Conservation (phyloP, 495 filamentous ascomycete species). For the Glonium stellatum region DNA sequence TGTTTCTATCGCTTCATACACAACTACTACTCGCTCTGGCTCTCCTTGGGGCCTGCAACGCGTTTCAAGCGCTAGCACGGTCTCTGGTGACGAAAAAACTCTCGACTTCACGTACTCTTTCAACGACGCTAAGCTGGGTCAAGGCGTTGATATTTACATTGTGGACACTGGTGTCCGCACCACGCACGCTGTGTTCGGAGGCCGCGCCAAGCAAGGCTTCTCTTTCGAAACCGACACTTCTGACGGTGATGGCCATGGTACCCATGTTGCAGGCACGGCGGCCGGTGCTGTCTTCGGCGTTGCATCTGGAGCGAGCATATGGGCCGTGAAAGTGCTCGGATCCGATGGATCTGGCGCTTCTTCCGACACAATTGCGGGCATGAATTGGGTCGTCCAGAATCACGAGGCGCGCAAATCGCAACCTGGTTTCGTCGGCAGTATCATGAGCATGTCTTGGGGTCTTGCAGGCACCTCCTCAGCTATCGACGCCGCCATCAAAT, state of each 20-base stretch:
- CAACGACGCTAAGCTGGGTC: conserved; percentile 33
- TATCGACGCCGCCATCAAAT: conserved; percentile 33
- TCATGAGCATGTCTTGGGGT: conserved; percentile 42
- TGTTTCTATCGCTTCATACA: conserved; percentile 13
- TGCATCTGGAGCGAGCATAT: conserved; percentile 37
- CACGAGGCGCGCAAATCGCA: conserved; percentile 33
- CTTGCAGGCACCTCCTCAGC: conserved; percentile 18
- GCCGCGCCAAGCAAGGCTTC: conserved; percentile 39
- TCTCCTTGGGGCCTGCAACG: conserved; percentile 48
- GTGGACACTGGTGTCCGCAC: conserved; percentile 46
- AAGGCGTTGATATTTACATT: conserved; percentile 47
- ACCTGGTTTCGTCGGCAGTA: conserved; percentile 34
- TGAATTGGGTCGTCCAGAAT: conserved; percentile 34
- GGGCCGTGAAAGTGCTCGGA: conserved; percentile 39
- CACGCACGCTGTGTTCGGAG: conserved; percentile 41
- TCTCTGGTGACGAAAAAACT: conserved; percentile 19
- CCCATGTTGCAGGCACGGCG: conserved; percentile 40
- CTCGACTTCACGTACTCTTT: conserved; percentile 42
- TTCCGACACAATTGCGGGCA: conserved; percentile 34
- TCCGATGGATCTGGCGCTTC: conserved; percentile 32
- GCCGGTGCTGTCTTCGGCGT: conserved; percentile 36
- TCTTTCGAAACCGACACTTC: conserved; percentile 27
- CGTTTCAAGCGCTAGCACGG: conserved; percentile 35
- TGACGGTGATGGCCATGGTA: conserved; percentile 45
- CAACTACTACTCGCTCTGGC: conserved; percentile 25